Evolutionary conservation across 108 stramenopile genomes (phyloP).

Genomic region (Phaeodactylum tricornutum): DNA sequence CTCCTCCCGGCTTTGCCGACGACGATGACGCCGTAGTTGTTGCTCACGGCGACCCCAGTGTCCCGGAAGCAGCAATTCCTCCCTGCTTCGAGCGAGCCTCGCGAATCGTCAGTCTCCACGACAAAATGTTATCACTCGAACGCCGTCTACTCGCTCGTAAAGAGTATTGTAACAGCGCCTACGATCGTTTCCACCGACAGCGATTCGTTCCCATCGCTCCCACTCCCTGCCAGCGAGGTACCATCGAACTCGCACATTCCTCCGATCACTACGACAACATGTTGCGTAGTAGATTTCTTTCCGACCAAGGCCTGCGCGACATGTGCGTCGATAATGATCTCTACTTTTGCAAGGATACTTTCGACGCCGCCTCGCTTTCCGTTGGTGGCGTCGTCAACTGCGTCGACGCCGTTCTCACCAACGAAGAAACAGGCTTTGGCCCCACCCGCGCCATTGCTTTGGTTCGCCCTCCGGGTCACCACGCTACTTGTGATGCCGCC

Average conservation of each 20-base stretch:
- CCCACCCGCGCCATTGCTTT: conserved; percentile 9
- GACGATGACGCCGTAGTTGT: not conserved
- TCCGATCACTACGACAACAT: conserved; percentile 13
- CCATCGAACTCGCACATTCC: conserved; percentile 14
- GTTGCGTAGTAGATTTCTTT: not conserved
- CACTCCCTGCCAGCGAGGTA: conserved; percentile 4
- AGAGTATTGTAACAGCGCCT: too few species aligned
- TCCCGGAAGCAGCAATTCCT: not conserved
- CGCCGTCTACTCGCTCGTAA: not conserved
- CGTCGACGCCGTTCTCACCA: too few species aligned
- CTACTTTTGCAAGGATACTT: conserved; percentile 17
- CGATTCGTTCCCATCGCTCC: too few species aligned
- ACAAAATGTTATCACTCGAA: not conserved
- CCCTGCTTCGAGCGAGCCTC: not conserved
- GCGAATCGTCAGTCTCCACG: not conserved
- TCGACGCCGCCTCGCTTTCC: conserved; percentile 16
- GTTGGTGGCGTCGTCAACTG: conserved; percentile 14
- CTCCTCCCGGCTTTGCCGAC: not conserved
- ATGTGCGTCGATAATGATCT: conserved; percentile 8
- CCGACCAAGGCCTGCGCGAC: conserved; percentile 1
- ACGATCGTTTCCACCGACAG: too few species aligned
- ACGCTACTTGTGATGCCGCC: conserved; percentile 8
- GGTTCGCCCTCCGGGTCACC: conserved; percentile 23
- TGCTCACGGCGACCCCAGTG: not conserved
- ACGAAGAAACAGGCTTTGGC: not conserved